Percentiles rank a stretch among this genome's conserved stretches.
Conservation (phyloP, 768 basidiomycete genomes). For the Xanthoconium stramineum region DNA sequence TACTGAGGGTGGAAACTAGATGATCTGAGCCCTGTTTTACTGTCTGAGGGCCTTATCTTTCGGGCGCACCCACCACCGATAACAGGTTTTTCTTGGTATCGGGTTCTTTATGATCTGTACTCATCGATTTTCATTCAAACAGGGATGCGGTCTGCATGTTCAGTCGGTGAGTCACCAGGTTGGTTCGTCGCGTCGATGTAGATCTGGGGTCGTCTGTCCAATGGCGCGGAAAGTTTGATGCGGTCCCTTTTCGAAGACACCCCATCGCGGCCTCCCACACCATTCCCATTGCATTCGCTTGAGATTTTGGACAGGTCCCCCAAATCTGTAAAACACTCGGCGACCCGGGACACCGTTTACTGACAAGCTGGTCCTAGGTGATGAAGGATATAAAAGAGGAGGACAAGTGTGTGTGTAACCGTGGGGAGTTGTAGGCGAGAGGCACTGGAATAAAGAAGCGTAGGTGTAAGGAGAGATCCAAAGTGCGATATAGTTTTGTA, state of each 20-base stretch:
- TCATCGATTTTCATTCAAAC: slow-evolving; percentile 13
- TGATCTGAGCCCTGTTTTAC: slow-evolving; percentile 1
- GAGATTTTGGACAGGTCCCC: slow-evolving; percentile 16
- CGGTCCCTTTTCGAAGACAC: slow-evolving; percentile 35
- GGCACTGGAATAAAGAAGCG: slow-evolving; percentile 4
- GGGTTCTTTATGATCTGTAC: slow-evolving; percentile 1
- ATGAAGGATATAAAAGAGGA: slow-evolving; percentile 50
- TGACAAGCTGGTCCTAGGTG: slow-evolving; percentile 36
- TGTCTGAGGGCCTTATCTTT: slow-evolving; percentile 14
- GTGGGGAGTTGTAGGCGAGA: slow-evolving; percentile 16
- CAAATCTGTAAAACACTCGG: slow-evolving; percentile 23
- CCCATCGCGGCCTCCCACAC: slow-evolving; percentile 28
- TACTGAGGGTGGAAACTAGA: slow-evolving; percentile 14
- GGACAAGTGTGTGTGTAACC: slow-evolving; percentile 43
- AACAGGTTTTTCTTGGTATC: neutral
- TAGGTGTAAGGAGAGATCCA: slow-evolving; percentile 16
- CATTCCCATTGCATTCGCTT: slow-evolving; percentile 23
- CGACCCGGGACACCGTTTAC: slow-evolving; percentile 27
- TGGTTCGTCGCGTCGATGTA: slow-evolving; percentile 8
- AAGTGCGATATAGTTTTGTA: slow-evolving; percentile 7
- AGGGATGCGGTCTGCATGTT: slow-evolving; percentile 73
- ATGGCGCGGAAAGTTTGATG: slow-evolving; percentile 29
- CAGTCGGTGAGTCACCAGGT: slow-evolving; percentile 48
- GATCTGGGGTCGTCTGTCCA: slow-evolving; percentile 17
- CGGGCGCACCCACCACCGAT: slow-evolving; percentile 1